Base-by-base conservation (phyloP, 257 asterid genomes). In the Fraxinus cuspidata region DNA sequence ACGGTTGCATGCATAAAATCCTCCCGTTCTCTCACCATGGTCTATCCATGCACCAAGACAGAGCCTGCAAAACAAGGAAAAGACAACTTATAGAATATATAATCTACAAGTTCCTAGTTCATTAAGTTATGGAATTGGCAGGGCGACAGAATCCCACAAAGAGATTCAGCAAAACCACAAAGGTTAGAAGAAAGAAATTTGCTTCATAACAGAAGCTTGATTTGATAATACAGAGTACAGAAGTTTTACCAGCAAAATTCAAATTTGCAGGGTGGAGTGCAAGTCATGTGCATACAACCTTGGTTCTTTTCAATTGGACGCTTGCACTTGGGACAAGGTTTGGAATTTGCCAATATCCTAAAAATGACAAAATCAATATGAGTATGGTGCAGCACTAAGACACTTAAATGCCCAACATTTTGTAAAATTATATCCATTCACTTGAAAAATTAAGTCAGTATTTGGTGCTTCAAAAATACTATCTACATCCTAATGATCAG, bases 251-350 rank as follows among this genome's bases (percentile, higher is more conserved):
- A 96, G 96, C 99, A 96, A 85, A 96, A 96, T 81, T 96, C 99
- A 70, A 92, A 93, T 86, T 96, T 96, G 94, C 99, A 96, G 1
- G 99, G 99, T 58, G 99, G 97, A 34, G 99, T 96, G 89, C 99
- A 96, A 73, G 99, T 93, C 97, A 96, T 93, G 87, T 96, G 99
- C 99, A 96, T 96, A 86, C 99, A 96, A 53, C 99, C 99, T 88
- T 96, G 99, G 81, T 96, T 93, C 90, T 96, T 96, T 88, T 96
- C 99, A 79, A 96, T 96, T 58, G 99, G 99, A 53, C 99, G 94
- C 87, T 96, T 96, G 91, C 99, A 96, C 88, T 93, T 96, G 27
- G 99, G 99, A 82, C 99, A 96, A 84, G 99, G 99, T 85, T 96
- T 96, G 73, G 99, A 96, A 85, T 96, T 96, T 74, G 99, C 99